Base-by-base conservation (phyloP, 2,329 filamentous ascomycete genomes). In the Neocucurbitaria cava region DNA sequence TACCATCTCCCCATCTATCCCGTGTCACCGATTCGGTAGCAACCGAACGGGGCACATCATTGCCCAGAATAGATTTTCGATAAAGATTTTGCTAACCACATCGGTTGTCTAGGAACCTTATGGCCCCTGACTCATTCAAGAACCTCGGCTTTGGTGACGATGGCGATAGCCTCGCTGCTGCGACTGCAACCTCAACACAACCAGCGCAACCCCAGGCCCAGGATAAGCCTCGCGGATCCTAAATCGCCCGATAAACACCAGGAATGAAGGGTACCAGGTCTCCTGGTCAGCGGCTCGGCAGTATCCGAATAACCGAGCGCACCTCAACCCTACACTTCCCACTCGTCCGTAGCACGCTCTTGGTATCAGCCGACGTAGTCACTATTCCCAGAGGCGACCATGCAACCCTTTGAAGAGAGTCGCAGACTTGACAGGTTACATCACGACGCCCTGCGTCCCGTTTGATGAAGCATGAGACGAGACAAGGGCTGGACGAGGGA, bases 101-200 rank as follows among this genome's bases (percentile, higher is more conserved):
- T 18, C 31, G 44, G 54, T 47, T 18, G 24, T 36, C 61, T 54
- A 76, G 92, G 65, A 97, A 98, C 72, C 81, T 99, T 28, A 99
- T 99, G 95, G 93, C 93, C 7, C 91, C 86, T 65, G 95, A 99
- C 71, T 91, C 96, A 55, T 95, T 98, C 77, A 92, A 90, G 76
- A 99, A 99, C 71, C 81, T 99, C 36, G 95, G 95, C 0, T 95
- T 96, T 66, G 79, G 81, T 5, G 81, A 84, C 55, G 82, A 85
- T 40, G 76, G 61, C n/a, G 63, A 69, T 46, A 44, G 44, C 24
- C 54, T 55, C 17, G 51, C 38, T 30, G 18, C 64, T 62, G 54
- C 56, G 8, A 62, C 64, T 68, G 67, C 62, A 66, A 70, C 68
- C 57, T 53, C 64, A 61, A 54, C 66, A 20, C 65, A 57, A 46